A percentile compares a stretch with the other conserved stretches of the same genome.
These are phyloP conservation scores for Gyrodon lividus DNA, from an alignment of 768 basidiomycete genomes.

Conservation along the genomic window DNA sequence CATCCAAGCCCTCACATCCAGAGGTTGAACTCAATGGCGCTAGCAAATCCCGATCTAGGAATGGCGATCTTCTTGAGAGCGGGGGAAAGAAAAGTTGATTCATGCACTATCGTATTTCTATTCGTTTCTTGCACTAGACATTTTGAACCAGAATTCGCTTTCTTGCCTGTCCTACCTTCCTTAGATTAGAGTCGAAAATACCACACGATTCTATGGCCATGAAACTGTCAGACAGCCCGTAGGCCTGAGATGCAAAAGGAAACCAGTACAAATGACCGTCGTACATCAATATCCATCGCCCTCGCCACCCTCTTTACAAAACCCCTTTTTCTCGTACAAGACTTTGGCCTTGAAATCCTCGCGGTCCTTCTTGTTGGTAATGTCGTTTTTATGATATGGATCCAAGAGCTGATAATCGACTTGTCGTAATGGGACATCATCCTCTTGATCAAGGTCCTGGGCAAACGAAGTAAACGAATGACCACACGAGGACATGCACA, in stretches of 20 bases:
- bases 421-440: constrained; percentile 76
- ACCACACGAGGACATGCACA: constrained; percentile 2
- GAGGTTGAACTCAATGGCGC: constrained; percentile 48
- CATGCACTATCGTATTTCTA: constrained; percentile 27
- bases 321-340: constrained; percentile 81
- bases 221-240: background rate
- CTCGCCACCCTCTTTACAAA: constrained; percentile 93
- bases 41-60: constrained; percentile 37
- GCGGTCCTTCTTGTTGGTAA: constrained; percentile 71
- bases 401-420: constrained; percentile 71
- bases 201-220: background rate
- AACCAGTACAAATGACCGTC: constrained; percentile 13
- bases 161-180: constrained; percentile 9
- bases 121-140: constrained; percentile 16
- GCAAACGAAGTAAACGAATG: constrained; percentile 3
- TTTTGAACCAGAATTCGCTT: constrained; percentile 13
- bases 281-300: constrained; percentile 82
- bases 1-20: constrained; percentile 33
- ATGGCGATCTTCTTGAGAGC: constrained; percentile 50
- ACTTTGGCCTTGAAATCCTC: constrained; percentile 84
- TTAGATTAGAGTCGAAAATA: constrained; percentile 2
- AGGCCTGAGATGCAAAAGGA: constrained; percentile 2
- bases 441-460: constrained; percentile 91
- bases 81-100: constrained; percentile 53
- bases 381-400: constrained; percentile 69